These are phyloP conservation scores for Acer campestre DNA, from an alignment of 345 rosid species.

Conservation along the genomic window DNA sequence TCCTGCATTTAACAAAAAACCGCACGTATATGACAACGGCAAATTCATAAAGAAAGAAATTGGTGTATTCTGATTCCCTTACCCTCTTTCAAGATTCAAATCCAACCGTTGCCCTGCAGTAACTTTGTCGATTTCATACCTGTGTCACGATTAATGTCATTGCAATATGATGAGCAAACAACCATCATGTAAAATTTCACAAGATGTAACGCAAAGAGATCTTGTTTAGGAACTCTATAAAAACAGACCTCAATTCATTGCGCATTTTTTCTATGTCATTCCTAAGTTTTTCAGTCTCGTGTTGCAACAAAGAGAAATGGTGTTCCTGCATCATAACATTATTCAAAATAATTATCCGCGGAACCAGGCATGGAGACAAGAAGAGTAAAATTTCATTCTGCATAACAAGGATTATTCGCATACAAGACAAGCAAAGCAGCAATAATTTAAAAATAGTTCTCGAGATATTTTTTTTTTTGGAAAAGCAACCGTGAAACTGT, in stretches of 20 bases:
- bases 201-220: not conserved
- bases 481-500: not conserved
- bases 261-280: conserved; percentile 79
- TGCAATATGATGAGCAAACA: conserved; percentile 12
- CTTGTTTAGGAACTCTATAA: not conserved
- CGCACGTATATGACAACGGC: not conserved
- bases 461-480: not conserved
- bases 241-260: conserved; percentile 67
- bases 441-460: conserved; percentile 1
- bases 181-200: conserved; percentile 1
- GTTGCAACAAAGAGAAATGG: conserved; percentile 77
- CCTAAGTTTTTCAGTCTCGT: conserved; percentile 77
- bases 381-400: not conserved
- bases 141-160: conserved; percentile 26
- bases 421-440: not conserved
- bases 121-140: conserved; percentile 91
- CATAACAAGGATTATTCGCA: not conserved
- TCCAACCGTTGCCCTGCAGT: conserved; percentile 91
- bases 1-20: conserved; percentile 41
- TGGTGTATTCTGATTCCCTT: conserved; percentile 20
- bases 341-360: conserved; percentile 8
- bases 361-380: not conserved
- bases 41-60: not conserved
- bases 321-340: conserved; percentile 55
- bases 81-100: conserved; percentile 95